phyloP scores from a whole-genome alignment of 2,329 filamentous ascomycete genomes.

The Colletotrichum sp. region DNA sequence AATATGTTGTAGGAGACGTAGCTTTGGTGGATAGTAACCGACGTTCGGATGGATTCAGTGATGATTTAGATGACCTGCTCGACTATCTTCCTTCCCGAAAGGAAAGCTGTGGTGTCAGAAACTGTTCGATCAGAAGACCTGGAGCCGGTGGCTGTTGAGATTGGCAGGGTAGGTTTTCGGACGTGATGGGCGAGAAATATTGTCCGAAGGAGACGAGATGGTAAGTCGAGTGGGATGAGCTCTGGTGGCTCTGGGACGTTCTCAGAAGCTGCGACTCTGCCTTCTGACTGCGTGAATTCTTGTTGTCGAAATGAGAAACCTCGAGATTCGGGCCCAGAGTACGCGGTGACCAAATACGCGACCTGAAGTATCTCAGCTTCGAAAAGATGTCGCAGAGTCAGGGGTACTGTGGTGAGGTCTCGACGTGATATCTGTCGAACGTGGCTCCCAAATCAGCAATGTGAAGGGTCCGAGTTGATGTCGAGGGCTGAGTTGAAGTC shows the following conservation, averaged over 20 bases:
- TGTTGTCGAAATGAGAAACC: background rate
- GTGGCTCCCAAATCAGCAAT: background rate
- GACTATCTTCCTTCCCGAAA: background rate
- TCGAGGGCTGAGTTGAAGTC: background rate
- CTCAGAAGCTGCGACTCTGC: background rate
- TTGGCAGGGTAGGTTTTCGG: accelerated
- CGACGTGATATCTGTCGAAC: background rate
- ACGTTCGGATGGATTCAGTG: background rate
- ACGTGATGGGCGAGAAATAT: background rate
- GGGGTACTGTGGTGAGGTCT: background rate
- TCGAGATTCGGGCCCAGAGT: background rate
- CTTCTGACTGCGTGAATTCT: background rate
- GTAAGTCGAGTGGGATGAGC: background rate
- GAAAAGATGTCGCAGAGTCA: background rate
- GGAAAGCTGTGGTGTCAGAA: background rate
- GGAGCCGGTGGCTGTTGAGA: background rate
- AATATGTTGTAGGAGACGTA: background rate
- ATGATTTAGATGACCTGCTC: background rate
- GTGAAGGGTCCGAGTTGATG: background rate
- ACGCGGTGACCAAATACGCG: background rate
- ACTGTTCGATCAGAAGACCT: background rate
- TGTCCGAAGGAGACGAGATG: background rate
- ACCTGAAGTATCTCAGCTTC: background rate
- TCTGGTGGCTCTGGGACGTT: background rate
- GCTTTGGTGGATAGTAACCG: background rate